Evolutionary conservation across 2,329 filamentous ascomycete species (phyloP).

Genomic region (Exophiala spinifera): DNA sequence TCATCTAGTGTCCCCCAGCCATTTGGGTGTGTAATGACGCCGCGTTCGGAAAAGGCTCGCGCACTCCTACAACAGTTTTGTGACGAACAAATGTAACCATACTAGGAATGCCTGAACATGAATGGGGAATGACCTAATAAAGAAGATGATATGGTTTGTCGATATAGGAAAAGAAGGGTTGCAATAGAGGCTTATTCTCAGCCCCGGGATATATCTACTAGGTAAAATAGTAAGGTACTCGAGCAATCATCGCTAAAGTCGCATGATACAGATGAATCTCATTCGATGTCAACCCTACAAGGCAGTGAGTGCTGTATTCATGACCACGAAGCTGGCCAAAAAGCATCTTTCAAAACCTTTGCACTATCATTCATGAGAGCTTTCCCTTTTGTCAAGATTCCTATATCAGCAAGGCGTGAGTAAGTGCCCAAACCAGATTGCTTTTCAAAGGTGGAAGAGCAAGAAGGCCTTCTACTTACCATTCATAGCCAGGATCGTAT

Average conservation of each 20-base stretch:
- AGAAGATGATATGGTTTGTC: too few relatives aligned
- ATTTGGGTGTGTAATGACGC: conserved; percentile 3
- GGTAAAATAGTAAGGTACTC: too few relatives aligned
- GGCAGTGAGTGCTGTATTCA: too few relatives aligned
- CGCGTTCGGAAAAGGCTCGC: neutral
- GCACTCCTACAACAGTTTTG: neutral
- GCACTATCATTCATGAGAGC: neutral
- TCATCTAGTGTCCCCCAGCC: neutral
- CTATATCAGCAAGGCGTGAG: neutral
- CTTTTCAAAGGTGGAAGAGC: neutral
- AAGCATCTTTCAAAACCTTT: neutral
- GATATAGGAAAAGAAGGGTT: too few relatives aligned
- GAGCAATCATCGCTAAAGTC: too few relatives aligned
- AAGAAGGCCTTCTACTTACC: conserved; percentile 27
- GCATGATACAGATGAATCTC: too few relatives aligned
- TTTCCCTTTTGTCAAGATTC: conserved; percentile 1
- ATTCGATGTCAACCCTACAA: too few relatives aligned
- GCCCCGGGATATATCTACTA: too few relatives aligned
- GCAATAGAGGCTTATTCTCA: too few relatives aligned
- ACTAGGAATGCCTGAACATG: too few relatives aligned
- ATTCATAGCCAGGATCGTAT: conserved; percentile 59
- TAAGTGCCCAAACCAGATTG: too few relatives aligned
- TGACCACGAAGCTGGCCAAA: neutral
- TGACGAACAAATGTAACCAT: neutral
- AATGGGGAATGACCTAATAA: too few relatives aligned